Evolutionary conservation across 1,284 basidiomycete genomes (phyloP).

Genomic region (Chalciporus piperatoides): DNA sequence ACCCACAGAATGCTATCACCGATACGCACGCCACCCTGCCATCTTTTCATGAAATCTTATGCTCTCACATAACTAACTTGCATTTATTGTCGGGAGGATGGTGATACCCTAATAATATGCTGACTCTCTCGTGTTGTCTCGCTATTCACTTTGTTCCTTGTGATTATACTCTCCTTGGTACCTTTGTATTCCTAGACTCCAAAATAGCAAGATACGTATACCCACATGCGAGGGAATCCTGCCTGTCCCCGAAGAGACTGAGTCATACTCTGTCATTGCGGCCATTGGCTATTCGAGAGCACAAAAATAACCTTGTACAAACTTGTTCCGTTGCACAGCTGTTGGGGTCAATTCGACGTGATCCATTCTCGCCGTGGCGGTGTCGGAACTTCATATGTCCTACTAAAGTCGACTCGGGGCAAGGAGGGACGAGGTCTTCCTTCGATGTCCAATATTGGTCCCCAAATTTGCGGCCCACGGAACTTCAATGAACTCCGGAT

Average conservation of each 20-base stretch:
- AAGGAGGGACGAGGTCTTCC: not conserved
- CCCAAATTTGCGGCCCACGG: not conserved
- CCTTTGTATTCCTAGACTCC: conserved; percentile 21
- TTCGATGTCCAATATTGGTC: not conserved
- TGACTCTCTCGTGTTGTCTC: conserved; percentile 10
- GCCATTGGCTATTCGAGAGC: no score
- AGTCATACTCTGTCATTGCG: conserved; percentile 12
- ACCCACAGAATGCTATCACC: conserved; percentile 5
- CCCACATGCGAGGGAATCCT: not conserved
- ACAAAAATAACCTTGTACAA: not conserved
- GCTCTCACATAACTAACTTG: not conserved
- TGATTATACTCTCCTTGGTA: not conserved
- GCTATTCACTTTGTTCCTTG: not conserved
- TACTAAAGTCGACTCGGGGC: conserved; percentile 8
- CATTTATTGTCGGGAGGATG: conserved; percentile 10
- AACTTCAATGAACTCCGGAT: not conserved
- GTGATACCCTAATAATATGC: conserved; percentile 21
- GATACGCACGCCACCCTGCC: conserved; percentile 5
- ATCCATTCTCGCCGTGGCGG: conserved; percentile 2
- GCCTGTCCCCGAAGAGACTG: not conserved
- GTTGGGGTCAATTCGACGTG: not conserved
- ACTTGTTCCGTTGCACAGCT: not conserved
- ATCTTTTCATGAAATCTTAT: not conserved
- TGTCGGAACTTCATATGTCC: conserved; percentile 9
- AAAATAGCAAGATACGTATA: not conserved